A percentile compares a stretch with the other conserved stretches of the same genome.
phyloP scores from a whole-genome alignment of 495 filamentous ascomycete genomes.

The Penicillium robsamsonii region DNA sequence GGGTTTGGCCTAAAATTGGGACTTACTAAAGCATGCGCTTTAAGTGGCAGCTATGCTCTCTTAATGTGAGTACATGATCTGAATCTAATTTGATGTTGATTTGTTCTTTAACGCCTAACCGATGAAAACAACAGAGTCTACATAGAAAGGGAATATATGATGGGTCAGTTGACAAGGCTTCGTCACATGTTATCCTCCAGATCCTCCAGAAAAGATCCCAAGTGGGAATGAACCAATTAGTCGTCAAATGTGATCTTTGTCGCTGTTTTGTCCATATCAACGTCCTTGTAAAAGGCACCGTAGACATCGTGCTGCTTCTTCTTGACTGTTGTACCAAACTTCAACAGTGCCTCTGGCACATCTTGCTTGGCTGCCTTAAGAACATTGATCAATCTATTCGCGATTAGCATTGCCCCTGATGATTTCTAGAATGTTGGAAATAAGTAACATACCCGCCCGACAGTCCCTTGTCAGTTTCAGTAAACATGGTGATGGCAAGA shows the following conservation, averaged over 20 bases:
- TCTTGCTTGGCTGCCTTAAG: constrained; percentile 83
- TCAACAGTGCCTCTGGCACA: constrained; percentile 82
- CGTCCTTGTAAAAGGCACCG: constrained; percentile 87
- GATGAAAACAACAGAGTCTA: constrained; percentile 45
- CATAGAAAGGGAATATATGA: constrained; percentile 58
- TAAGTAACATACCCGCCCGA: constrained; percentile 69
- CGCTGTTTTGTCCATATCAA: constrained; percentile 70
- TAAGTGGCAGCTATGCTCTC: constrained; percentile 53
- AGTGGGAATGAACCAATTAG: constrained; percentile 31
- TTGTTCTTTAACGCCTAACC: constrained; percentile 12
- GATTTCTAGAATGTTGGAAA: constrained; percentile 1
- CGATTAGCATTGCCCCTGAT: constrained; percentile 11
- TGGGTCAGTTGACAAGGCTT: constrained; percentile 45
- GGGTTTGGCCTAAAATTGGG: constrained; percentile 29
- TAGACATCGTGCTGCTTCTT: constrained; percentile 94
- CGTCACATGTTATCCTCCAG: constrained; percentile 26
- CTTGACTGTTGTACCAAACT: constrained; percentile 97
- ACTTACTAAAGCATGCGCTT: constrained; percentile 48
- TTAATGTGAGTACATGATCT: constrained; percentile 54
- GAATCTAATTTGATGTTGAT: background rate
- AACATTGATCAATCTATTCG: constrained; percentile 77
- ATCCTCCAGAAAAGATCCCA: constrained; percentile 15
- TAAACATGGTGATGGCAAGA: constrained; percentile 87
- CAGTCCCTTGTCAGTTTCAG: constrained; percentile 85
- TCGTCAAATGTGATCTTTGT: constrained; percentile 94